Percentiles rank a stretch among this genome's conserved stretches.
These are phyloP conservation scores for Penicillium sp. DNA, from an alignment of 2,329 filamentous ascomycete species.

Conservation along the genomic window DNA sequence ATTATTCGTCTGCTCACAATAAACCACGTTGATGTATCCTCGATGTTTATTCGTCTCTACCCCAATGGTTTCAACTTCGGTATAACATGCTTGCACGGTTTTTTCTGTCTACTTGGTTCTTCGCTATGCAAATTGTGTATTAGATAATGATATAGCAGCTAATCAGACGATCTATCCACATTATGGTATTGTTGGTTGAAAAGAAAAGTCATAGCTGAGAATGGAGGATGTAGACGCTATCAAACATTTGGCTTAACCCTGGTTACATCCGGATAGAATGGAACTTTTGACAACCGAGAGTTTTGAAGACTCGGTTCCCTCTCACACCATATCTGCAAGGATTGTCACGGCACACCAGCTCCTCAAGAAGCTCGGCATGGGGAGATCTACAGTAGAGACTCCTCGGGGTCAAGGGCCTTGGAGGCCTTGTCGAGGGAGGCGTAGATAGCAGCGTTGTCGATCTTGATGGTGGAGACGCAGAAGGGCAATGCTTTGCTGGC, in stretches of 20 bases:
- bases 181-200: neutral
- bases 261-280: neutral
- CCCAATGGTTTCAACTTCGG: neutral
- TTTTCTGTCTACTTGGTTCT: neutral
- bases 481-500: neutral
- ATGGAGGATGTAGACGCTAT: neutral
- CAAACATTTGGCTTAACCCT: neutral
- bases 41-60: neutral
- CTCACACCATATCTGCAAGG: neutral
- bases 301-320: neutral
- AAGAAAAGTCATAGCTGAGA: neutral
- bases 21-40: neutral
- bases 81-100: neutral
- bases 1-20: neutral
- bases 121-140: neutral
- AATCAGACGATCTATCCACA: neutral
- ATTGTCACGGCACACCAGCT: no score
- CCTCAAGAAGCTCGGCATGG: neutral
- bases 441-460: conserved; percentile 3
- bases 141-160: neutral
- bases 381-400: neutral
- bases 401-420: conserved; percentile 1
- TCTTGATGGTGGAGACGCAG: conserved; percentile 4
- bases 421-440: conserved; percentile 2
- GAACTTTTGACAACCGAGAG: neutral